Evolutionary conservation across 352 stramenopile genomes (phyloP).

Genomic region (Globisporangium cederbergense): DNA sequence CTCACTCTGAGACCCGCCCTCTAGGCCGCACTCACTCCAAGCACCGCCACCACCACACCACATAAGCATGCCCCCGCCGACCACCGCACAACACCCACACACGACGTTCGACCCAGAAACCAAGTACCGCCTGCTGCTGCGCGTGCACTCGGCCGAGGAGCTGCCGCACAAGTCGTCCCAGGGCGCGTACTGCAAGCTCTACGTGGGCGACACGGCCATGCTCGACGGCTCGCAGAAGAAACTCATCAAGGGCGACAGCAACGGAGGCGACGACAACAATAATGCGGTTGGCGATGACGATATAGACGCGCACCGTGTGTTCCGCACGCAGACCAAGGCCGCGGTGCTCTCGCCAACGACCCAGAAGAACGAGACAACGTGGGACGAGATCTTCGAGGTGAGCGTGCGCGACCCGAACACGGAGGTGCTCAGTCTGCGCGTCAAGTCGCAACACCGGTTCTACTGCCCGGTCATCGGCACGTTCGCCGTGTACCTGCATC

Average conservation of each 20-base stretch:
- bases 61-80: background rate
- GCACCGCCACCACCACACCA: background rate
- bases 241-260: constrained; percentile 13
- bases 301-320: constrained; percentile 22
- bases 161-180: constrained; percentile 35
- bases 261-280: constrained; percentile 1
- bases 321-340: constrained; percentile 42
- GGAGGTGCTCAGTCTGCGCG: constrained; percentile 64
- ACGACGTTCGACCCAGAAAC: constrained; percentile 20
- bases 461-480: constrained; percentile 60
- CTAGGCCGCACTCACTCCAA: constrained; percentile 2
- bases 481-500: constrained; percentile 50
- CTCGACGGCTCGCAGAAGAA: constrained; percentile 27
- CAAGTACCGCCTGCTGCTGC: constrained; percentile 46
- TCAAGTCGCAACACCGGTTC: constrained; percentile 66
- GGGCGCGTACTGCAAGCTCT: constrained; percentile 68
- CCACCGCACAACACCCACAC: background rate
- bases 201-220: constrained; percentile 50
- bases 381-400: constrained; percentile 77
- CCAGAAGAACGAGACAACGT: constrained; percentile 54
- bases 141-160: constrained; percentile 59
- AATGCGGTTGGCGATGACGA: constrained; percentile 2
- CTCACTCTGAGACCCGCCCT: constrained; percentile 11
- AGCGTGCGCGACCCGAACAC: constrained; percentile 38
- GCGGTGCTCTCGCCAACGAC: constrained; percentile 46